phyloP scores from a whole-genome alignment of 106 monocot genomes.

The Alisma plantagoaquatica region DNA sequence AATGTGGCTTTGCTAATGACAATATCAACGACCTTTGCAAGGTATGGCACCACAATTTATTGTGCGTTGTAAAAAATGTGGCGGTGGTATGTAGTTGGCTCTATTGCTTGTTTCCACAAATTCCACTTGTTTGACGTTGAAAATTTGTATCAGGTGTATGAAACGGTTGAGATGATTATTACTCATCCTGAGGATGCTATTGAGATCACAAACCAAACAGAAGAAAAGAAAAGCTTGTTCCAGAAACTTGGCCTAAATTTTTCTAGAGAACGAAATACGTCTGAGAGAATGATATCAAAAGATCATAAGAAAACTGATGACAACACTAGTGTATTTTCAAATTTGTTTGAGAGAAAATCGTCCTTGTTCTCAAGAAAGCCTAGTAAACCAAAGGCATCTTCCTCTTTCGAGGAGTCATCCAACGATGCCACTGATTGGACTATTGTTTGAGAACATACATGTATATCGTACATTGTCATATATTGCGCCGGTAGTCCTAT shows the following conservation, averaged over 20 bases:
- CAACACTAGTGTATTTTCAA: slow-evolving; percentile 32
- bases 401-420: slow-evolving; percentile 7
- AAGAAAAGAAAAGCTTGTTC: slow-evolving; percentile 41
- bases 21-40: slow-evolving; percentile 63
- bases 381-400: slow-evolving; percentile 17
- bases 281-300: slow-evolving; percentile 22
- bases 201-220: slow-evolving; percentile 25
- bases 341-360: slow-evolving; percentile 51
- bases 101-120: too few species aligned
- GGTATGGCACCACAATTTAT: too few species aligned
- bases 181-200: slow-evolving; percentile 56
- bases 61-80: too few species aligned
- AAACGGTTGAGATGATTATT: slow-evolving; percentile 57
- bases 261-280: slow-evolving; percentile 26
- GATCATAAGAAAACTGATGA: slow-evolving; percentile 54
- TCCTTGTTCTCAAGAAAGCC: slow-evolving; percentile 52
- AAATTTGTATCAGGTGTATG: slow-evolving; percentile 95
- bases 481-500: too few species aligned
- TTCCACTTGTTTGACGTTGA: too few species aligned
- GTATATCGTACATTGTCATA: not conserved
- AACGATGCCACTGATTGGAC: slow-evolving; percentile 42
- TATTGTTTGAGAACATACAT: slow-evolving; percentile 21
- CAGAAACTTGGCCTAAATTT: slow-evolving; percentile 53
- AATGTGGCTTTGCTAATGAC: slow-evolving; percentile 38
- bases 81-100: too few species aligned